Base-by-base conservation (phyloP, 1,139 yeast species). In the Candida sp. region DNA sequence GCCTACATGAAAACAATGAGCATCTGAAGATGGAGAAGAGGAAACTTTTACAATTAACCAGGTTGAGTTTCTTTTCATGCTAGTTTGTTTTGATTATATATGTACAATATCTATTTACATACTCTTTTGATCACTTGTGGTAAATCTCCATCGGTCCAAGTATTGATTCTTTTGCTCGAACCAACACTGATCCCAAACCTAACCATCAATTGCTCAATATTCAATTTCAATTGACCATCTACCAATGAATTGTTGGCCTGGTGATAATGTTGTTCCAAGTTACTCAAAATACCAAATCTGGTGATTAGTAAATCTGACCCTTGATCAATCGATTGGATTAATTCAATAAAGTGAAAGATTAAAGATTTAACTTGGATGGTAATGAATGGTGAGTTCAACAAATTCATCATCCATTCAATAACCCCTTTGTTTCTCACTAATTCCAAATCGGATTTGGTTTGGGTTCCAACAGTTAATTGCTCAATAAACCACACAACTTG, bases 401-500 rank as follows among this genome's bases (percentile, higher is more conserved):
- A 61, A 47, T 82, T 82, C 55, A 86, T 54, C 2, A 79, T 56
- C 83, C 89, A 82, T 53, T 89, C 97, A 45, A 87, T 62, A 1
- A 84, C 74, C 3, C 82, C 82, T 40, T 68, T 73, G 43, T 65
- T 68, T 49, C 74, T 68, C 43, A 85, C 60, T 5, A 82, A 56
- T 32, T 72, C 63, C 41, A 87, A 68, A 57, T 87, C 95, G 5
- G 60, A 58, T 4, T 61, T 53, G 5, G 72, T 66, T 7, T 70
- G 70, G 2, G 79, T 57, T 3, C 87, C 82, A 22, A 58, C 49
- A 3, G 67, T 61, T 25, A 88, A 56, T 5, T 66, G 63, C 12
- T 71, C 73, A 40, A 87, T 58, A n/a, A 87, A 63, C 96, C 96
- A 89, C 1, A 71, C 58, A 4, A 84, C 51, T 50, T 86, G 87